These are phyloP conservation scores for Pogostemon cablin DNA, from an alignment of 257 asterid genomes.

Conservation along the genomic window DNA sequence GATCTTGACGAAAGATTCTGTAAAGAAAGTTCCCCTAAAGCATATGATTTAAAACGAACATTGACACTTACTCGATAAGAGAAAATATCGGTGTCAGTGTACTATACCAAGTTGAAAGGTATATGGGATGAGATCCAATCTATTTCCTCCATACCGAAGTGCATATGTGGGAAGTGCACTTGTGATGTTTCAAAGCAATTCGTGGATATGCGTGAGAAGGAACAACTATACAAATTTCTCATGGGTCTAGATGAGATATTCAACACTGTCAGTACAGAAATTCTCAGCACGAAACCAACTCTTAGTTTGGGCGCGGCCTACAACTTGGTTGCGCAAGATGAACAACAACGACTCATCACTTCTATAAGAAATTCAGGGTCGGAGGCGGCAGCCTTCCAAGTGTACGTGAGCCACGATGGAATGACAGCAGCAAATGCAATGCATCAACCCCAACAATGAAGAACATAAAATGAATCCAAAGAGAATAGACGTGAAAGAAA, in stretches of 20 bases:
- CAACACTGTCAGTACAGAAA: background rate
- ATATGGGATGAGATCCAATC: background rate
- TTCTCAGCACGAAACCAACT: background rate
- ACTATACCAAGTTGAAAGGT: slow-evolving; percentile 1
- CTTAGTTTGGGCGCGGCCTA: background rate
- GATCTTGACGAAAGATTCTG: slow-evolving; percentile 3
- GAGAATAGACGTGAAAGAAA: no score
- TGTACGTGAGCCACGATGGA: no score
- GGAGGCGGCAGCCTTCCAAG: no score
- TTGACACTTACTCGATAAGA: background rate
- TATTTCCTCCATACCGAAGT: background rate
- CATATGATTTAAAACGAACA: background rate
- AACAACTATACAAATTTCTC: background rate
- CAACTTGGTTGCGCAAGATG: background rate
- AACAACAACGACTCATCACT: background rate
- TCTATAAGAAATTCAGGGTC: no score
- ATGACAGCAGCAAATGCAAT: no score
- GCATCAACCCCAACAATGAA: no score
- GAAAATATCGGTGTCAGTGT: background rate
- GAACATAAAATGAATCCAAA: no score
- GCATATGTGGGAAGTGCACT: background rate
- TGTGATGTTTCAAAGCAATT: background rate
- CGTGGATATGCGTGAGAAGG: background rate
- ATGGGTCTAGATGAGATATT: slow-evolving; percentile 11
- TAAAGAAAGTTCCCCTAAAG: background rate